A percentile compares a stretch with the other conserved stretches of the same genome.
Conservation (phyloP, 2,329 filamentous ascomycete genomes). For the Biscogniauxia sp. region DNA sequence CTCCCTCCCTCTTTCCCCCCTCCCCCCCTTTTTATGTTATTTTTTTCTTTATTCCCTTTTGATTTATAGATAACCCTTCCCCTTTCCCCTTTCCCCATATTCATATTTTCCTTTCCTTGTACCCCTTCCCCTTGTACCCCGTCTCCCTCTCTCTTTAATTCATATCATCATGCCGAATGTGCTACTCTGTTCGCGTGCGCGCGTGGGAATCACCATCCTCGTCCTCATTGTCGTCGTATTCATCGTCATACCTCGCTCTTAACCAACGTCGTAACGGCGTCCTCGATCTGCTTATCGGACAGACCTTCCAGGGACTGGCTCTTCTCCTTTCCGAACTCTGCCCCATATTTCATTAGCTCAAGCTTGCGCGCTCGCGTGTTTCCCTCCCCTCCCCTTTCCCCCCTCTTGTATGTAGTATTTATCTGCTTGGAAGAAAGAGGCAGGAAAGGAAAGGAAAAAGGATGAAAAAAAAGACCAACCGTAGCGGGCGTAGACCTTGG, state of each 20-base stretch:
- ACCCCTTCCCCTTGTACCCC: background rate
- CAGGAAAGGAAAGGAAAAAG: too few species aligned
- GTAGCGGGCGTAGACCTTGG: slow-evolving; percentile 89
- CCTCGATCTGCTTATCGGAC: slow-evolving; percentile 61
- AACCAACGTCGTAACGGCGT: slow-evolving; percentile 54
- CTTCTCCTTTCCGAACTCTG: slow-evolving; percentile 57
- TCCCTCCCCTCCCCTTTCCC: too few species aligned
- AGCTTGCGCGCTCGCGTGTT: too few species aligned
- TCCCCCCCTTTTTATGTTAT: too few species aligned
- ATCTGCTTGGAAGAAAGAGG: background rate
- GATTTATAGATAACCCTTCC: background rate
- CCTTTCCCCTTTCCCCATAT: background rate
- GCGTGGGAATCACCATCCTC: too few species aligned
- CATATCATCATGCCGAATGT: too few species aligned
- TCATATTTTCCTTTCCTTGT: slow-evolving; percentile 1
- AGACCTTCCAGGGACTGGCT: slow-evolving; percentile 56
- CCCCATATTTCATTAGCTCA: slow-evolving; percentile 17
- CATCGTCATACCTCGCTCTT: slow-evolving; percentile 36
- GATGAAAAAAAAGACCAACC: slow-evolving; percentile 58
- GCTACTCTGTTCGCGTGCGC: too few species aligned
- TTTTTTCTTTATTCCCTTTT: too few species aligned
- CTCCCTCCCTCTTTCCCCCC: too few species aligned
- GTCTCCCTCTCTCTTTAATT: background rate
- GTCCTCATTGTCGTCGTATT: too few species aligned
- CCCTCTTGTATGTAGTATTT: background rate